Base-by-base conservation (phyloP, 2,329 filamentous ascomycete species). In the Alternaria brassicae region DNA sequence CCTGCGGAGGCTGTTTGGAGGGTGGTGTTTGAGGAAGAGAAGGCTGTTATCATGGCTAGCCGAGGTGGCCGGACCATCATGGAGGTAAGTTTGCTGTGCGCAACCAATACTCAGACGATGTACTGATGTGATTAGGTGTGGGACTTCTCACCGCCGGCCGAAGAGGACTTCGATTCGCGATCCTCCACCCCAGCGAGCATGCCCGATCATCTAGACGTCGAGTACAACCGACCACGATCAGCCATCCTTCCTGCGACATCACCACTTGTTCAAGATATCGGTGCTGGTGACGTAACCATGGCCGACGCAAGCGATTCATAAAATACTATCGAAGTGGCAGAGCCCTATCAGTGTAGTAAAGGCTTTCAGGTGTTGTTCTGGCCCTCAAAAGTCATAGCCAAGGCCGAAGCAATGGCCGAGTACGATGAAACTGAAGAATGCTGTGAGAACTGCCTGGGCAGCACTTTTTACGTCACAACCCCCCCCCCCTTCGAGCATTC, bases 11-110 rank as follows among this genome's bases (percentile, higher is more conserved):
- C 94, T 15, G 95, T 99, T 0, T 99, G 95, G 95, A 87, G 95
- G 60, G 94, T 99, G 32, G 95, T 96, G 0, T 99, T 99, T 76
- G 95, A 99, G 75, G 94, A 97, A 66, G 95, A 99, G 79, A 98
- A 97, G 78, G 96, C 94, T 58, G 94, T 99, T 28, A 94, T 97
- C 30, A 91, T 99, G 84, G 95, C 95, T 8, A 90, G 92, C 70
- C 86, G 94, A 60, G 88, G 88, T 52, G 89, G 89, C 56, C 88
- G 93, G 63, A 98, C 96, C 0, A 91, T 98, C 63, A 99, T 99
- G 95, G 95, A 99, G 89, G 94, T 96, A 81, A 81, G 89, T 77
- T 42, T 32, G 5, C 7, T 25, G 6, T 50, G 32, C 19, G 36
- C 36, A 57, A 13, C n/a, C 13, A 60, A 39, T 42, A 44, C 27